Evolutionary conservation across 2,329 filamentous ascomycete genomes (phyloP), one percentile per base, ranked within the genome.

Genomic region (Trichoderma sp.): DNA sequence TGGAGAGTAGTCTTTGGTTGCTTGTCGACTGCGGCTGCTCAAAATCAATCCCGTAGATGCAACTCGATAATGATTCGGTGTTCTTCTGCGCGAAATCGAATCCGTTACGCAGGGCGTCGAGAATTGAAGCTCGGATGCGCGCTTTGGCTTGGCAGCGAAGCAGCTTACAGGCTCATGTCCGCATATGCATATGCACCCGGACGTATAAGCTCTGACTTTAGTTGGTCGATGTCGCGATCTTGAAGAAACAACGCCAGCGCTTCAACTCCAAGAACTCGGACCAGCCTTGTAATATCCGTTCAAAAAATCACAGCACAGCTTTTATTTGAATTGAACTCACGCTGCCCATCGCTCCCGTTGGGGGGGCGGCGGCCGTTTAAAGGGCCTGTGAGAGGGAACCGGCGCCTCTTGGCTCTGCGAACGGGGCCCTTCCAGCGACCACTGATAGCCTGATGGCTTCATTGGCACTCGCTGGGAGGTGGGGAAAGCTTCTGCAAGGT

Each of bases 401-500:
- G 51, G 32, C 64, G 64, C 64, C 32, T 69, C 53, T 60, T 51
- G 36, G 39, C 66, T 61, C 39, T 60, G n/a, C 39, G n/a, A 57
- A 36, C 21, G 65, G 26, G 43, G 30, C 51, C 24, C 51, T 67
- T 15, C 14, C 14, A 39, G 51, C 28, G 63, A 18, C 34, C 60
- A 26, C 15, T 65, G 43, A 30, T 53, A 53, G 47, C 47, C 47
- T 53, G 47, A 53, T 53, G 47, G 34, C 51, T 26, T 28, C 15
- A 26, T 39, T 39, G 30, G 47, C 30, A 57, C 24, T 63, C 34
- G 36, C 36, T 43, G 36, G 32, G n/a, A 15, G 51, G 69, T 71
- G 69, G 69, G 28, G 69, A 71, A 71, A 39, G 47, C 24, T 32
- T 70, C 57, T 71, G 68, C 68, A 64, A 57, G 68, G 58, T 43